Evolutionary conservation across 345 rosid species (phyloP).

Genomic region (Erodium maritimum): DNA sequence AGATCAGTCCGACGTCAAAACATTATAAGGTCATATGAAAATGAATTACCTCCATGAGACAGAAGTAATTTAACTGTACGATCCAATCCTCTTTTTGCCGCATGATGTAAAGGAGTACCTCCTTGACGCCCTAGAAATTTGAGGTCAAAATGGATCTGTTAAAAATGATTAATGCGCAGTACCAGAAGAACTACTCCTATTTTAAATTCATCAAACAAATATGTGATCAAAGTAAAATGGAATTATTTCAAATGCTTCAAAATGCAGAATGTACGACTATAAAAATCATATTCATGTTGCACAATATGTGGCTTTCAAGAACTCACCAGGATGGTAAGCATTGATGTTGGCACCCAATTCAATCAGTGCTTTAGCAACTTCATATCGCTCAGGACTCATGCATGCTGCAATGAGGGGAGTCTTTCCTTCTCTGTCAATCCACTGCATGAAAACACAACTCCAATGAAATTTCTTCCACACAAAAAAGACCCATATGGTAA

Average conservation of each 20-base stretch:
- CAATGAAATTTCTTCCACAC: background rate
- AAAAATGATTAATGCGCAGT: too few relatives aligned
- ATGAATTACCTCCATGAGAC: constrained; percentile 53
- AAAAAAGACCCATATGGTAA: background rate
- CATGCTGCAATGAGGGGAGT: constrained; percentile 82
- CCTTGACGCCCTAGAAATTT: constrained; percentile 51
- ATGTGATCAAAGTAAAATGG: background rate
- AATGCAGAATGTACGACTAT: background rate
- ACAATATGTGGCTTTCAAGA: background rate
- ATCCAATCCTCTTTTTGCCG: constrained; percentile 85
- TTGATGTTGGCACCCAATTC: constrained; percentile 80
- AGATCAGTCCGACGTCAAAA: background rate
- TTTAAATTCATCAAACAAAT: too few relatives aligned
- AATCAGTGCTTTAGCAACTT: constrained; percentile 71
- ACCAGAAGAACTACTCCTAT: too few relatives aligned
- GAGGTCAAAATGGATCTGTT: background rate
- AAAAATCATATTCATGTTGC: background rate
- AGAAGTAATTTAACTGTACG: constrained; percentile 71
- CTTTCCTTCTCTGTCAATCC: constrained; percentile 86
- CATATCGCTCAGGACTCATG: constrained; percentile 43
- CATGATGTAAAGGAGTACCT: constrained; percentile 96
- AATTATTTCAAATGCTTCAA: background rate
- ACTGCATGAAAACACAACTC: constrained; percentile 27
- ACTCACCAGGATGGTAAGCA: constrained; percentile 75
- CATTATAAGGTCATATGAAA: background rate